Conservation (phyloP, 345 rosid genomes). For the Eucalyptus pauciflora region DNA sequence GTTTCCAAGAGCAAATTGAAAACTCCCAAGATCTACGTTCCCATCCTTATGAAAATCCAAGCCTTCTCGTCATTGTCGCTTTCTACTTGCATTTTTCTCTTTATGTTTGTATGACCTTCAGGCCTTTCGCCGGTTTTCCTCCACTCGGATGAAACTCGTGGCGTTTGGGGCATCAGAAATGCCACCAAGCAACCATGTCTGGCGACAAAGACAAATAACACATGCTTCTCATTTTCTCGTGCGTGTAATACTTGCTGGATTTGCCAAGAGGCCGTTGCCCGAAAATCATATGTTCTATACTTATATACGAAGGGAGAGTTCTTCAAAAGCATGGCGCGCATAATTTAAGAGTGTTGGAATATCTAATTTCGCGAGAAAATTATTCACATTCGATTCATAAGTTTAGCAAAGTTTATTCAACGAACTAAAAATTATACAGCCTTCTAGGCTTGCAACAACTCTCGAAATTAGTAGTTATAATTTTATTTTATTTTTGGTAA, state of each 20-base stretch:
- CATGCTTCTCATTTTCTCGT: not conserved
- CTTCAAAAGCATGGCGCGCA: not conserved
- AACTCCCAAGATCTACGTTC: not conserved
- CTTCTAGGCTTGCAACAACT: rapidly evolving
- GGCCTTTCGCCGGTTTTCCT: not conserved
- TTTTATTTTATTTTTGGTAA: no score
- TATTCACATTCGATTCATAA: not conserved
- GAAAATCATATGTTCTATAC: not conserved
- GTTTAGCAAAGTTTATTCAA: not conserved
- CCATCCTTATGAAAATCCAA: not conserved
- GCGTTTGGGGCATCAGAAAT: not conserved
- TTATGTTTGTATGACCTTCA: not conserved
- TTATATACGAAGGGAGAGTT: not conserved
- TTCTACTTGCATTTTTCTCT: not conserved
- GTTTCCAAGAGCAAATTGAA: not conserved
- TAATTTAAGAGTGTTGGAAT: not conserved
- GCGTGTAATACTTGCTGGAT: not conserved
- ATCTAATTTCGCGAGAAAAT: not conserved
- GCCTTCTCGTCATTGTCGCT: not conserved
- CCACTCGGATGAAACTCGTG: not conserved
- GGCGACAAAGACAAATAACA: not conserved
- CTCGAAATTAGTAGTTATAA: no score
- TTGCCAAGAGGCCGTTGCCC: not conserved
- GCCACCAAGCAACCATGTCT: not conserved
- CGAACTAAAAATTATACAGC: not conserved